Percentiles rank a stretch among this genome's conserved stretches.
Evolutionary conservation across 2,329 filamentous ascomycete genomes (phyloP).

Genomic region (Ophiostoma sp.): DNA sequence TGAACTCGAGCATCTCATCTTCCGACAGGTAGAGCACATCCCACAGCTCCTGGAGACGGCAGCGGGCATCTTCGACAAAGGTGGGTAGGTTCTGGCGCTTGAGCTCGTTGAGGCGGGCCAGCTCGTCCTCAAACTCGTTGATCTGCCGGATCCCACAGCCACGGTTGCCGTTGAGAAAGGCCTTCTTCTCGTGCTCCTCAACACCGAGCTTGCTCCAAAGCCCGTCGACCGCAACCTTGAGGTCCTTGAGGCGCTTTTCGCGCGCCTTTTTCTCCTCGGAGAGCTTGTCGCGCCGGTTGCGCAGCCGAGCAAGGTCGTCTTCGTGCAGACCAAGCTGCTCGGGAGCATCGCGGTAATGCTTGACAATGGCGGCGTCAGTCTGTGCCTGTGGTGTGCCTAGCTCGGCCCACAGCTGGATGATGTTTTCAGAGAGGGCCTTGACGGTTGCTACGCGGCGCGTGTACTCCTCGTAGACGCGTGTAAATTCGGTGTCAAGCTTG

Average conservation of each 20-base stretch:
- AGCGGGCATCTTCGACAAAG: conserved; percentile 91
- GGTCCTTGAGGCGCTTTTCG: conserved; percentile 68
- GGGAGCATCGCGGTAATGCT: conserved; percentile 82
- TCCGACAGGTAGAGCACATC: conserved; percentile 90
- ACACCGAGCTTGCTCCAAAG: conserved; percentile 86
- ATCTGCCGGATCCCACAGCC: conserved; percentile 88
- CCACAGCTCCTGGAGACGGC: conserved; percentile 90
- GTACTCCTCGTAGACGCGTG: conserved; percentile 94
- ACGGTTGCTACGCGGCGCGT: conserved; percentile 73
- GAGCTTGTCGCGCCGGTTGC: conserved; percentile 71
- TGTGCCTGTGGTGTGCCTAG: conserved; percentile 90
- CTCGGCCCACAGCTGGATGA: conserved; percentile 93
- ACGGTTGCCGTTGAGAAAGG: conserved; percentile 79
- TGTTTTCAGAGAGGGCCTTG: conserved; percentile 69
- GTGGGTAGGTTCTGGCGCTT: conserved; percentile 93
- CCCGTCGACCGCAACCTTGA: conserved; percentile 70
- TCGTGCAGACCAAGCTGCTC: conserved; percentile 91
- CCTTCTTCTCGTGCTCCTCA: conserved; percentile 74
- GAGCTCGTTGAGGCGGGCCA: conserved; percentile 78
- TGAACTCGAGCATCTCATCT: conserved; percentile 98
- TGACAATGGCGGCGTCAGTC: conserved; percentile 79
- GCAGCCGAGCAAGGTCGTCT: conserved; percentile 71
- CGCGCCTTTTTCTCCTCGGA: conserved; percentile 81
- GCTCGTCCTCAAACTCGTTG: conserved; percentile 92
- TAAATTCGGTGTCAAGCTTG: conserved; percentile 83